Evolutionary conservation across 129 eudicot species (phyloP).

Genomic region (Tanacetum coccineum): DNA sequence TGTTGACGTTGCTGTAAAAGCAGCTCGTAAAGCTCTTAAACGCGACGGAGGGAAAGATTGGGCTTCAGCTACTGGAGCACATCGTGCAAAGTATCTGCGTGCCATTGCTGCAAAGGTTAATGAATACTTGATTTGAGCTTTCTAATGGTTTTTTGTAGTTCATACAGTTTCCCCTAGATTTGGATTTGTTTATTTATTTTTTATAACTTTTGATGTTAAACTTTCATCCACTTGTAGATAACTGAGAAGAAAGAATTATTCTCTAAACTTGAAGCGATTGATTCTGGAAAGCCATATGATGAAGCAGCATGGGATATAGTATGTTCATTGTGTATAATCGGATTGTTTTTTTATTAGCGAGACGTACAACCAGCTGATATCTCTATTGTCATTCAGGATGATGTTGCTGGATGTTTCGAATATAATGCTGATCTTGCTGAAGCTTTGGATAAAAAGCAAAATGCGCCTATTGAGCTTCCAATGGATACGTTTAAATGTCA

Average conservation of each 20-base stretch:
- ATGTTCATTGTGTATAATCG: slow-evolving; percentile 21
- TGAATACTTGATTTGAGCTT: not conserved
- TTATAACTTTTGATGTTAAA: slow-evolving; percentile 2
- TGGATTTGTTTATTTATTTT: not conserved
- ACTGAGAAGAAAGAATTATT: slow-evolving; percentile 63
- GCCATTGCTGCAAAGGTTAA: slow-evolving; percentile 96
- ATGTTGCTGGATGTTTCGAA: slow-evolving; percentile 93
- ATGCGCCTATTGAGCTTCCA: slow-evolving; percentile 71
- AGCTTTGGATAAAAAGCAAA: slow-evolving; percentile 79
- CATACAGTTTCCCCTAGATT: not conserved
- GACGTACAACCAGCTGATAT: slow-evolving; percentile 16
- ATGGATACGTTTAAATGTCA: slow-evolving; percentile 84
- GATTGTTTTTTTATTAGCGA: not conserved
- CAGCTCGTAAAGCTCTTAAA: slow-evolving; percentile 73
- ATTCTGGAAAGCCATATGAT: slow-evolving; percentile 86
- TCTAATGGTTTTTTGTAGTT: not conserved
- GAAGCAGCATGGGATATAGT: slow-evolving; percentile 99
- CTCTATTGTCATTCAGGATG: slow-evolving; percentile 58
- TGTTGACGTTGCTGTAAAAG: slow-evolving; percentile 83
- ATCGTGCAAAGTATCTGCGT: slow-evolving; percentile 92
- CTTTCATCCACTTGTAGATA: slow-evolving; percentile 39
- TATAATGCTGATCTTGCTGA: slow-evolving; percentile 95
- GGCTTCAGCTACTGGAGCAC: slow-evolving; percentile 86
- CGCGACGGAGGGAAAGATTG: slow-evolving; percentile 81
- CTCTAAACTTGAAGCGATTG: slow-evolving; percentile 77